Percentiles rank a stretch among this genome's conserved stretches.
phyloP scores from a whole-genome alignment of 257 asterid genomes.

The Gardenia jasminoides region DNA sequence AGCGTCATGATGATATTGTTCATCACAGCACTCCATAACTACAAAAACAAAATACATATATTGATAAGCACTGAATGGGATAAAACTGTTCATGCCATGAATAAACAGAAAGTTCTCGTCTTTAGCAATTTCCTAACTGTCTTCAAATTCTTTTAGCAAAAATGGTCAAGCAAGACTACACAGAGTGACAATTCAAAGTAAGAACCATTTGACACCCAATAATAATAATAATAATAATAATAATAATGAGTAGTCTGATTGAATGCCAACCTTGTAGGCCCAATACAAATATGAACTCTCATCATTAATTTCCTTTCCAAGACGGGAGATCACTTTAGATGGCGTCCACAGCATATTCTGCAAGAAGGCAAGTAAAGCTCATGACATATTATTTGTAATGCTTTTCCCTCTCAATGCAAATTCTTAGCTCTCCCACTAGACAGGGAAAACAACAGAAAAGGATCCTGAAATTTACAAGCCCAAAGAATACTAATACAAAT shows the following conservation, averaged over 20 bases:
- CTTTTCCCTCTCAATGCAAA: neutral
- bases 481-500: neutral
- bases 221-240: too few species aligned
- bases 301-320: slow-evolving; percentile 79
- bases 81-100: neutral
- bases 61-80: neutral
- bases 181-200: neutral
- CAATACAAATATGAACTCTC: slow-evolving; percentile 84
- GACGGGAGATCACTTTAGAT: slow-evolving; percentile 83
- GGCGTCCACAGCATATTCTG: slow-evolving; percentile 90
- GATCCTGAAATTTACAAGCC: neutral
- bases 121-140: neutral
- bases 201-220: neutral
- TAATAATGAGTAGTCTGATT: neutral
- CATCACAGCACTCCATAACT: neutral
- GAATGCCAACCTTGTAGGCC: slow-evolving; percentile 71
- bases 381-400: slow-evolving; percentile 11
- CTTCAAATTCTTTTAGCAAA: neutral
- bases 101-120: neutral
- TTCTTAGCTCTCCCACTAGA: slow-evolving; percentile 1
- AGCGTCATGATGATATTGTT: neutral
- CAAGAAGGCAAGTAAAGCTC: slow-evolving; percentile 11
- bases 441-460: neutral
- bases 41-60: neutral
- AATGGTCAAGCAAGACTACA: neutral